Evolutionary conservation across 2,329 filamentous ascomycete species (phyloP).

Genomic region (Alternaria infectoria): DNA sequence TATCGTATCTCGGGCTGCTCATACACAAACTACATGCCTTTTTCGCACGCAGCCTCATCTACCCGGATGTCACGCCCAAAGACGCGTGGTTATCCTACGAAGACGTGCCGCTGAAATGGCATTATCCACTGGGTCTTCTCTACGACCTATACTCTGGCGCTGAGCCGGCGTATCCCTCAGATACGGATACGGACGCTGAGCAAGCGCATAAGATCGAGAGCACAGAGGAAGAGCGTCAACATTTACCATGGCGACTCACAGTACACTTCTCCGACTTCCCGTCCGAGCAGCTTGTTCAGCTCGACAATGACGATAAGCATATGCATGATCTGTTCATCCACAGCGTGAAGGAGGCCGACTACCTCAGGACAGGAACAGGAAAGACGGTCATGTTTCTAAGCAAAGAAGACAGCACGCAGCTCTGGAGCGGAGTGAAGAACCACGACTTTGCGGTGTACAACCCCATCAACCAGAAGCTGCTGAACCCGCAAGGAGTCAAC

Average conservation of each 20-base stretch:
- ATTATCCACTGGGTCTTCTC: conserved; percentile 71
- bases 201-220: conserved; percentile 21
- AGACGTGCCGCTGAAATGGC: conserved; percentile 73
- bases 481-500: conserved; percentile 70
- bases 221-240: conserved; percentile 23
- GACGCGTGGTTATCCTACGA: conserved; percentile 72
- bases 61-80: conserved; percentile 59
- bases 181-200: conserved; percentile 7
- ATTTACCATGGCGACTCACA: conserved; percentile 67
- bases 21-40: conserved; percentile 68
- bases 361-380: conserved; percentile 83
- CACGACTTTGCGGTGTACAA: conserved; percentile 77
- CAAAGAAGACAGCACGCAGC: conserved; percentile 78
- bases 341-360: conserved; percentile 81
- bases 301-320: conserved; percentile 61
- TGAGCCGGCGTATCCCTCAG: conserved; percentile 50
- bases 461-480: conserved; percentile 75
- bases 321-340: conserved; percentile 72
- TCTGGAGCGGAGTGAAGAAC: conserved; percentile 82
- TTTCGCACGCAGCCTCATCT: conserved; percentile 65
- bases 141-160: conserved; percentile 72
- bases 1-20: conserved; percentile 73
- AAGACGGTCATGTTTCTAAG: conserved; percentile 89
- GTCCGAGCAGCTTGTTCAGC: conserved; percentile 62
- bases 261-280: conserved; percentile 67